These are phyloP conservation scores for Heterobasidion irregulare DNA, from an alignment of 1,284 basidiomycete species.

Conservation along the genomic window DNA sequence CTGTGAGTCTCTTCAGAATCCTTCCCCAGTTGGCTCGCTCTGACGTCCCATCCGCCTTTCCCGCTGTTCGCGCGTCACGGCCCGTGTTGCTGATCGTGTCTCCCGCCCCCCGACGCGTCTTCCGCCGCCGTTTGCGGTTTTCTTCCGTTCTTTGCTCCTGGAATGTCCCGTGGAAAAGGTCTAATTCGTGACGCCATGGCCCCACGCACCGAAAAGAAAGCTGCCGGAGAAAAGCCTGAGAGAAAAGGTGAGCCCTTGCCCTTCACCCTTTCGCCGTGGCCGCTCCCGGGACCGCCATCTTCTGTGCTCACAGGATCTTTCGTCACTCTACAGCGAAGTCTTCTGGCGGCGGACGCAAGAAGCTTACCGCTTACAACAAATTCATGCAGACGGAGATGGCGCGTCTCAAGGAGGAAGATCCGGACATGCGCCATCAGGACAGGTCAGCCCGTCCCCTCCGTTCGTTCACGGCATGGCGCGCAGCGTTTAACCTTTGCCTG, in stretches of 20 bases:
- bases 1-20: too few relatives aligned
- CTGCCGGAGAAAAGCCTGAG: conserved; percentile 12
- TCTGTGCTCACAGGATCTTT: conserved; percentile 1
- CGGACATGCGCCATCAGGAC: conserved; percentile 61
- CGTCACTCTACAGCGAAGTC: conserved; percentile 24
- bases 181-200: conserved; percentile 4
- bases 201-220: conserved; percentile 11
- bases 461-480: not conserved
- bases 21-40: not conserved
- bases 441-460: conserved; percentile 35
- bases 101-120: conserved; percentile 2
- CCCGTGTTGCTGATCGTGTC: not conserved
- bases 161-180: not conserved
- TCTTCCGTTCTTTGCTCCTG: not conserved
- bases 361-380: conserved; percentile 66
- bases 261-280: not conserved
- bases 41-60: not conserved
- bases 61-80: not conserved
- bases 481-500: conserved; percentile 3
- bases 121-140: not conserved
- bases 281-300: not conserved
- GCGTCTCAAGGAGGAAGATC: conserved; percentile 63
- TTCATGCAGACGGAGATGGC: conserved; percentile 76
- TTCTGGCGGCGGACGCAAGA: conserved; percentile 34
- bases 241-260: conserved; percentile 10